Evolutionary conservation across 2,329 filamentous ascomycete genomes (phyloP), one percentile per base, ranked within the genome.

Genomic region (Sporothrix brasiliensis): DNA sequence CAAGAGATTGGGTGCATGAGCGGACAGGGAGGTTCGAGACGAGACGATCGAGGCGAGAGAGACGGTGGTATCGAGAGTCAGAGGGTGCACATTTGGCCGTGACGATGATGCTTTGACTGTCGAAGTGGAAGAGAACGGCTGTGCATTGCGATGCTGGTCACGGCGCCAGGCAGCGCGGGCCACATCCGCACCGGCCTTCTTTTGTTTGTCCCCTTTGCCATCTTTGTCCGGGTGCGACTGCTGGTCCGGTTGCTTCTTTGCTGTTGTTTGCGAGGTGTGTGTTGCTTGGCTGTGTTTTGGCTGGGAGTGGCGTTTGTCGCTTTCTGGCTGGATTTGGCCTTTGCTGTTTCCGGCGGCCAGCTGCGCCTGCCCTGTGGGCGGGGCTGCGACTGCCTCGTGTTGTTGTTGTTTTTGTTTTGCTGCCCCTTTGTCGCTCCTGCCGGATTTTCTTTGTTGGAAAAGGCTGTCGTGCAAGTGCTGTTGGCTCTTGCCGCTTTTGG

Each of bases 321-420:
- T 47, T 34, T 66, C 47, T 30, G 9, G 6, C n/a, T 52, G 47
- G 49, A 44, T n/a, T 34, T 52, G 61, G 10, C 61, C 19, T 50
- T 66, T 30, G 63, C 63, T 66, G 63, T 66, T 66, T 66, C 44
- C 63, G 63, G 63, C 49, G 19, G 27, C 41, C 61, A 50, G 47
- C 63, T 63, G 58, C 54, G 11, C 54, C 30, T 58, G 53, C 53
- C 4, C 27, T 16, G 10, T 11, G 16, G 10, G 47, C 27, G 5
- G 47, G 44, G 27, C 14, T 16, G 47, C 19, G 63, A 47, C 63
- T 66, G 47, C 63, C 24, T 58, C 41, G 44, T 52, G n/a, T 21
- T 58, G n/a, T 27, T 44, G 14, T 34, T 58, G 52, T 27, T 44
- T 21, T 34, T 58, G 52, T 27, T 41, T 21, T 39, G 34, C 27